Evolutionary conservation across 768 basidiomycete genomes (phyloP).

Genomic region (Suillus cothurnatus): DNA sequence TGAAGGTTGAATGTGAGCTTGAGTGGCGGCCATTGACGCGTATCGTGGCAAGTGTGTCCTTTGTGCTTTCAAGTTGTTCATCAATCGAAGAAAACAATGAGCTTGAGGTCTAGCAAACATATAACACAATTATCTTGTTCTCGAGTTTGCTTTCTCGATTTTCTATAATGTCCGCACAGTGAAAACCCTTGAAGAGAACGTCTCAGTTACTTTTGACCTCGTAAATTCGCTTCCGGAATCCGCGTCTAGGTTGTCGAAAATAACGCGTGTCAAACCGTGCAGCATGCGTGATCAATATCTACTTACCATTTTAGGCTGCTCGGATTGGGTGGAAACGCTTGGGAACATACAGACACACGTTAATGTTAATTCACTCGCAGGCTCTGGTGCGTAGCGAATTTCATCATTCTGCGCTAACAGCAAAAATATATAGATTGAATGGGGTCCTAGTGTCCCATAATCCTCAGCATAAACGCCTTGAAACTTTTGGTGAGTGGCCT

Average conservation of each 20-base stretch:
- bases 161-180: neutral
- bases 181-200: neutral
- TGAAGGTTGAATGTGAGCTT: neutral
- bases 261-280: neutral
- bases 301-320: too few species aligned
- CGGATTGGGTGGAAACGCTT: too few species aligned
- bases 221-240: neutral
- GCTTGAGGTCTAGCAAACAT: neutral
- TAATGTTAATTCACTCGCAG: too few species aligned
- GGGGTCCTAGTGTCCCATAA: too few species aligned
- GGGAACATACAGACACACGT: too few species aligned
- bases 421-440: too few species aligned
- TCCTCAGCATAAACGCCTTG: too few species aligned
- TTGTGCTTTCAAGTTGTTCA: neutral
- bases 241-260: neutral
- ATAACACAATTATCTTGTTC: neutral
- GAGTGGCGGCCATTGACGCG: neutral
- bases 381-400: too few species aligned
- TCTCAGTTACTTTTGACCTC: neutral
- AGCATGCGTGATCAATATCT: neutral
- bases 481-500: too few species aligned
- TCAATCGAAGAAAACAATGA: neutral
- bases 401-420: too few species aligned
- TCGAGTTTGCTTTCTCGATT: neutral
- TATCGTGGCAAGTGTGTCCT: neutral